Evolutionary conservation across 2,329 filamentous ascomycete genomes (phyloP), one percentile per base, ranked within the genome.

Genomic region (Pseudogymnoascus sp.): DNA sequence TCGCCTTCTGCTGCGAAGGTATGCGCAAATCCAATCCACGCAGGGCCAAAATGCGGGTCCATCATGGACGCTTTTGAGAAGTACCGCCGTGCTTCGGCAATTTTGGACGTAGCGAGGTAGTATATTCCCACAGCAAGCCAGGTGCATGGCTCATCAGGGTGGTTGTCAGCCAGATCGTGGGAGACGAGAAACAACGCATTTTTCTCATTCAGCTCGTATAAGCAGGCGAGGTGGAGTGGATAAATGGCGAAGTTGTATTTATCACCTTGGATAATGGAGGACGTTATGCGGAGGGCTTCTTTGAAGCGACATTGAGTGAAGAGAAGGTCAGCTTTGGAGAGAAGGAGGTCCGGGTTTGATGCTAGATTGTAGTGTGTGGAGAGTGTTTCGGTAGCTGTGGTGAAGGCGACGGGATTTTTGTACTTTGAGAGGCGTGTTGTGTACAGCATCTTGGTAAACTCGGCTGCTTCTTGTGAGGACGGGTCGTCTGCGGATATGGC

Each of bases 11-110:
- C 92, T 1, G 94, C 94, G 73, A 99, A 99, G 0, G 94, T 99
- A 74, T 99, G 95, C 1, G 94, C 94, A 72, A 99, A 99, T 1
- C 95, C 94, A 66, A 99, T 97, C 94, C 94, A 99, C 2, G 94
- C 94, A 1, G 94, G 90, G 0, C 93, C 93, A 69, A 96, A 99
- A 76, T 97, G 93, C 5, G 93, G 90, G 71, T 99, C 92, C 87
- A 99, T 93, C 79, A 97, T 89, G 67, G 90, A 96, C 4, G 95
- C 90, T 76, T 99, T 99, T 70, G 90, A 96, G 74, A 99, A 99
- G 78, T 94, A 99, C 39, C 93, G 86, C 9, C 94, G 86, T 8
- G 95, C 92, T 75, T 99, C 94, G 3, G 94, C 89, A 63, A 99
- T 91, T 70, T 92, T 92, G 68, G 86, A 85, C 60, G 92, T 96